phyloP scores from a whole-genome alignment of 2,329 filamentous ascomycete species.

The Aspergillus fischeri region DNA sequence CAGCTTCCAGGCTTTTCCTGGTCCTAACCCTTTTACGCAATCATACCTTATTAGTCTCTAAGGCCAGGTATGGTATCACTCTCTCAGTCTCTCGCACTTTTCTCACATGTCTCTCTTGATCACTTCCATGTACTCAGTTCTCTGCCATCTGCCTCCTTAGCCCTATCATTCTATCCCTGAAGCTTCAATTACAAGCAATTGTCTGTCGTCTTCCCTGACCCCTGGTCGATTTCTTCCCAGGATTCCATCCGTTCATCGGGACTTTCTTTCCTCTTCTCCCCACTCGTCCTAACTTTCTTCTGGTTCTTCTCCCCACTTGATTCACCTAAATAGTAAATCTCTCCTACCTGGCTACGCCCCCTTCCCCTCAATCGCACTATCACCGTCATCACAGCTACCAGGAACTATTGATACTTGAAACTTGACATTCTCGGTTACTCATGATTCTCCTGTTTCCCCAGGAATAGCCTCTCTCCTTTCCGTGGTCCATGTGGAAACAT shows the following conservation, averaged over 20 bases:
- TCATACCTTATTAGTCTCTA: not conserved
- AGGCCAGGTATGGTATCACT: not conserved
- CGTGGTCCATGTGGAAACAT: slow-evolving; percentile 38
- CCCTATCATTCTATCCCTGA: slow-evolving; percentile 5
- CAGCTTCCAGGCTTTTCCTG: not conserved
- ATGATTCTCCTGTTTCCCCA: slow-evolving; percentile 12
- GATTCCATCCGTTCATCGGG: slow-evolving; percentile 2
- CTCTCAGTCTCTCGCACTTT: too few species aligned
- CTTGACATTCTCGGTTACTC: slow-evolving; percentile 10
- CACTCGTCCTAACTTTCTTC: not conserved
- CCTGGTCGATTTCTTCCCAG: not conserved
- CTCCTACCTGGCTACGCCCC: not conserved
- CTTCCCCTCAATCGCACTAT: slow-evolving; percentile 1
- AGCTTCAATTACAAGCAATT: not conserved
- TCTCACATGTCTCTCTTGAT: slow-evolving; percentile 9
- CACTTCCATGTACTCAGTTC: slow-evolving; percentile 7
- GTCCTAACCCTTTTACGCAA: not conserved
- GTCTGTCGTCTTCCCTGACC: not conserved
- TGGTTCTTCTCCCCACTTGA: slow-evolving; percentile 7
- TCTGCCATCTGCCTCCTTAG: slow-evolving; percentile 1
- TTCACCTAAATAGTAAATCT: not conserved
- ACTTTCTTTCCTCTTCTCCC: slow-evolving; percentile 4
- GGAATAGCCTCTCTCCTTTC: slow-evolving; percentile 9
- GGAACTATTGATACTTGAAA: slow-evolving; percentile 1
- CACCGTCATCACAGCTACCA: not conserved